Percentiles rank a stretch among this genome's conserved stretches.
phyloP scores from a whole-genome alignment of 2,329 filamentous ascomycete genomes.

The Exophiala dermatitidis region DNA sequence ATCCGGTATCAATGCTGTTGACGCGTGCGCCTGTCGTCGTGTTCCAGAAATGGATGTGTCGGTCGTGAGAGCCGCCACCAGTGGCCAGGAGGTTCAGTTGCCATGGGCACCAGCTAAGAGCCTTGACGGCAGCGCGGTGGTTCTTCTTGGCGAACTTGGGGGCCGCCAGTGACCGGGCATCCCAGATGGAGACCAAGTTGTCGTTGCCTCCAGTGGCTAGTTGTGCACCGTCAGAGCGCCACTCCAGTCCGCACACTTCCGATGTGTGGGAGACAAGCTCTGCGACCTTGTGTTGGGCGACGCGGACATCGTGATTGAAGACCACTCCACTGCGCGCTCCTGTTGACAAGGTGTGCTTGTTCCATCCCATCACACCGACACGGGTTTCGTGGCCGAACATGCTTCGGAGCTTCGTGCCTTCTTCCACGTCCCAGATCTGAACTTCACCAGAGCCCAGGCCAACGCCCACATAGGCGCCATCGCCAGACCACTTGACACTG shows the following conservation, averaged over 20 bases:
- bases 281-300: slow-evolving; percentile 95
- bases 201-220: slow-evolving; percentile 97
- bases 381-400: slow-evolving; percentile 97
- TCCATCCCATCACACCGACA: slow-evolving; percentile 98
- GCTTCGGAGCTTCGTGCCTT: slow-evolving; percentile 89
- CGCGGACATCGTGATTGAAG: slow-evolving; percentile 88
- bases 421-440: slow-evolving; percentile 72
- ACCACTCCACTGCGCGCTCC: slow-evolving; percentile 91
- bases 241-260: slow-evolving; percentile 95
- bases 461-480: slow-evolving; percentile 92
- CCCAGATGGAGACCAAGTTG: slow-evolving; percentile 98
- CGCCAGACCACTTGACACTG: slow-evolving; percentile 97
- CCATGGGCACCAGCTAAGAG: slow-evolving; percentile 97
- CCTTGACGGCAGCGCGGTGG: slow-evolving; percentile 98
- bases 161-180: slow-evolving; percentile 82
- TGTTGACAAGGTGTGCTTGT: slow-evolving; percentile 93
- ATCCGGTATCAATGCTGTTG: slow-evolving; percentile 98
- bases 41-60: slow-evolving; percentile 99
- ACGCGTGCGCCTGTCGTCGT: slow-evolving; percentile 93
- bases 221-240: slow-evolving; percentile 92
- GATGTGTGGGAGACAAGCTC: slow-evolving; percentile 96
- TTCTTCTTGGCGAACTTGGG: slow-evolving; percentile 99
- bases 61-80: slow-evolving; percentile 90
- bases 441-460: slow-evolving; percentile 93
- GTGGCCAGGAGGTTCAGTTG: slow-evolving; percentile 95